These are phyloP conservation scores for Ustilago hordei DNA, from an alignment of 1,284 basidiomycete genomes.

Conservation along the genomic window DNA sequence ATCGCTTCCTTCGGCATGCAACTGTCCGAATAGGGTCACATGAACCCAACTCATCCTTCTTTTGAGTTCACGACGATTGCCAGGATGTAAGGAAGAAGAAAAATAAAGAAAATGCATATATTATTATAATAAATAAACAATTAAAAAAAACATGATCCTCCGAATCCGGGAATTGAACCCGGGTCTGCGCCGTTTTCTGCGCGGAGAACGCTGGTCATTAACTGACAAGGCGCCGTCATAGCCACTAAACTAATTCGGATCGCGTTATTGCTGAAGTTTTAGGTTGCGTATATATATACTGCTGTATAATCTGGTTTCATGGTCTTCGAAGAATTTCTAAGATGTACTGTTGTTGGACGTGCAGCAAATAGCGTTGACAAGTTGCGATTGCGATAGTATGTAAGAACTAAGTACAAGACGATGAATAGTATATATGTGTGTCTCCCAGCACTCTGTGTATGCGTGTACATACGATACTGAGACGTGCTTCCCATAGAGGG, in stretches of 20 bases:
- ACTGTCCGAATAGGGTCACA: too few relatives aligned
- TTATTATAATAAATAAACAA: too few relatives aligned
- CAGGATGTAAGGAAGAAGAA: neutral
- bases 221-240: constrained; percentile 61
- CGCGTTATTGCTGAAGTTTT: neutral
- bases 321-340: too few relatives aligned
- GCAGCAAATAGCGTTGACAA: neutral
- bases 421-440: too few relatives aligned
- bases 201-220: constrained; percentile 31
- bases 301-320: too few relatives aligned
- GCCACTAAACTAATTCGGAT: constrained; percentile 63
- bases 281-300: neutral
- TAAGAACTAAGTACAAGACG: too few relatives aligned
- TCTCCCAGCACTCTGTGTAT: too few relatives aligned
- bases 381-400: too few relatives aligned
- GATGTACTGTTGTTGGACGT: neutral
- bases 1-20: too few relatives aligned
- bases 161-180: constrained; percentile 62
- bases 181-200: constrained; percentile 54
- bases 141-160: constrained; percentile 24
- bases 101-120: neutral
- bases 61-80: neutral
- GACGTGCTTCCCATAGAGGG: too few relatives aligned
- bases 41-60: too few relatives aligned
- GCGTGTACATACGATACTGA: too few relatives aligned